Conservation (phyloP, 192 early-diverging fungal species). For the Radiomyces spectabilis region DNA sequence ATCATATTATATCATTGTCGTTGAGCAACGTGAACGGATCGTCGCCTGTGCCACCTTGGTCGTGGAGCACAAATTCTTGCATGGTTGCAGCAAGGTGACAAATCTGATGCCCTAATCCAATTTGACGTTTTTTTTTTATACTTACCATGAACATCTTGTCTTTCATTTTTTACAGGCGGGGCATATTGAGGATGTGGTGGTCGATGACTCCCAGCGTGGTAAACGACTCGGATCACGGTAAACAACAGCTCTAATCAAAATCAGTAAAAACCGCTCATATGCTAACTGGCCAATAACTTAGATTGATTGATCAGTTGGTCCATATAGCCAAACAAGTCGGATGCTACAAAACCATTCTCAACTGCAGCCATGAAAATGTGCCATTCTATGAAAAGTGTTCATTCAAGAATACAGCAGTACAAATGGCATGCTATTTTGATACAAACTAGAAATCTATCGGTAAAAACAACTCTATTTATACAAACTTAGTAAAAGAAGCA, state of each 20-base stretch:
- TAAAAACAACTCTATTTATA: background rate
- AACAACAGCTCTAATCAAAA: background rate
- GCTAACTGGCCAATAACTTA: conserved; percentile 1
- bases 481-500: background rate
- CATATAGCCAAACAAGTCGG: conserved; percentile 64
- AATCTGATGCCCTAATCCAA: no score
- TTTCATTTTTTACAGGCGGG: conserved; percentile 46
- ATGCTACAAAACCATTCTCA: conserved; percentile 88
- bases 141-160: background rate
- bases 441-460: no score
- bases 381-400: conserved; percentile 92
- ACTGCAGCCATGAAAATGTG: conserved; percentile 69
- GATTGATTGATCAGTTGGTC: conserved; percentile 82
- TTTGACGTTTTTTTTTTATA: background rate
- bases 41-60: conserved; percentile 84
- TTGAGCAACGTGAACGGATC: conserved; percentile 64
- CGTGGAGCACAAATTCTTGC: conserved; percentile 88
- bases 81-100: conserved; percentile 66
- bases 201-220: conserved; percentile 65
- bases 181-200: conserved; percentile 88
- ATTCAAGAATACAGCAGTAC: conserved; percentile 65
- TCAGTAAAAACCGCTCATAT: background rate
- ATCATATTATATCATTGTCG: conserved; percentile 73
- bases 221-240: conserved; percentile 57
- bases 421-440: conserved; percentile 58